These are phyloP conservation scores for Nakaseomyces glabratus DNA, from an alignment of 1,139 yeast genomes.

Conservation along the genomic window DNA sequence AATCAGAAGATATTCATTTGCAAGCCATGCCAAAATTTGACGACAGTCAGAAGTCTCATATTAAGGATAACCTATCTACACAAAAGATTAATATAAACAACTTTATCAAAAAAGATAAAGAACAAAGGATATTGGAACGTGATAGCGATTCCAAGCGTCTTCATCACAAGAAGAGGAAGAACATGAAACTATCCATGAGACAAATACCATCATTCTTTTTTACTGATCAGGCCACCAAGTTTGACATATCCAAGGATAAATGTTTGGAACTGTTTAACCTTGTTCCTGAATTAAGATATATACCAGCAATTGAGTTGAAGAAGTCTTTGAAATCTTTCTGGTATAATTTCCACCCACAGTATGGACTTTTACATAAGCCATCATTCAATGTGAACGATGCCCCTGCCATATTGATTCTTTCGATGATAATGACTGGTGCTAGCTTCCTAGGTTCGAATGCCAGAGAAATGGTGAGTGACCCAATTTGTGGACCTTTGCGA, in stretches of 20 bases:
- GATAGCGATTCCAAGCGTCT: neutral
- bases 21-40: conserved; percentile 8
- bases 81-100: conserved; percentile 19
- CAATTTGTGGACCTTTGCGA: conserved; percentile 54
- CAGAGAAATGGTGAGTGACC: conserved; percentile 32
- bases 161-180: conserved; percentile 9
- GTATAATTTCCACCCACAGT: conserved; percentile 54
- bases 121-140: conserved; percentile 11
- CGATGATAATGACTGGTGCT: conserved; percentile 52
- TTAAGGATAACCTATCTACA: conserved; percentile 17
- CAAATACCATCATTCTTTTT: conserved; percentile 20
- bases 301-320: conserved; percentile 20
- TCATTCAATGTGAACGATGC: conserved; percentile 48
- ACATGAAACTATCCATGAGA: conserved; percentile 14
- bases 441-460: conserved; percentile 32
- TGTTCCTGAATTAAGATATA: conserved; percentile 25
- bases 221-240: conserved; percentile 14
- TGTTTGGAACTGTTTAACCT: conserved; percentile 16
- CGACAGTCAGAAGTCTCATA: conserved; percentile 12
- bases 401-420: conserved; percentile 45
- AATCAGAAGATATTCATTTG: conserved; percentile 4
- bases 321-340: conserved; percentile 39
- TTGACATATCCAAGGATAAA: conserved; percentile 13
- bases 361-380: conserved; percentile 53
- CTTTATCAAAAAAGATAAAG: conserved; percentile 9